phyloP scores from a whole-genome alignment of 495 filamentous ascomycete species.

The Hyaloscypha hepaticicola region DNA sequence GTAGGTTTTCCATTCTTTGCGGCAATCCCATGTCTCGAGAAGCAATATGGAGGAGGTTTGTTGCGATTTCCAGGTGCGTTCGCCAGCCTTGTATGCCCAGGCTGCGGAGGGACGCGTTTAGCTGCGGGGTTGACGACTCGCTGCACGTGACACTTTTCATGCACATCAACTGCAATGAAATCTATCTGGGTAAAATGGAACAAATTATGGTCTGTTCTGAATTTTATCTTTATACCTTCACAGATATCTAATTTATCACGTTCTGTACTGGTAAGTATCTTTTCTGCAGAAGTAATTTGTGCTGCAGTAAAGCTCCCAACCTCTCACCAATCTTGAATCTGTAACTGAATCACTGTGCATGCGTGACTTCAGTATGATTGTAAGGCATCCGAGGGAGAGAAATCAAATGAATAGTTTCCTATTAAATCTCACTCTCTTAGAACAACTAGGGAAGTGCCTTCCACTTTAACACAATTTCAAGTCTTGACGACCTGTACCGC shows the following conservation, averaged over 20 bases:
- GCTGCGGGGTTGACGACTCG: conserved; percentile 19
- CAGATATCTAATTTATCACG: too few species aligned
- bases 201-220: too few species aligned
- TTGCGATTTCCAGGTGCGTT: neutral
- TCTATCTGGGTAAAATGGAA: too few species aligned
- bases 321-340: too few species aligned
- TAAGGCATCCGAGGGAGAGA: too few species aligned
- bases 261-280: too few species aligned
- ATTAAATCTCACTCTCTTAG: neutral
- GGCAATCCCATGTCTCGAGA: conserved; percentile 23
- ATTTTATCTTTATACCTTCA: too few species aligned
- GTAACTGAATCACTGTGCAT: too few species aligned
- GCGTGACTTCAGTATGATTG: too few species aligned
- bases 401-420: neutral
- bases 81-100: conserved; percentile 22
- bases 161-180: too few species aligned
- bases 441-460: neutral
- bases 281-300: too few species aligned
- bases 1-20: conserved; percentile 64
- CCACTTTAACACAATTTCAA: neutral
- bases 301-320: too few species aligned
- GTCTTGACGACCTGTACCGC: neutral
- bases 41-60: neutral
- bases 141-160: neutral
- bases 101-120: conserved; percentile 14